These are phyloP conservation scores for Telopea speciosissima DNA, from an alignment of 177 flowering plant species.

Conservation along the genomic window DNA sequence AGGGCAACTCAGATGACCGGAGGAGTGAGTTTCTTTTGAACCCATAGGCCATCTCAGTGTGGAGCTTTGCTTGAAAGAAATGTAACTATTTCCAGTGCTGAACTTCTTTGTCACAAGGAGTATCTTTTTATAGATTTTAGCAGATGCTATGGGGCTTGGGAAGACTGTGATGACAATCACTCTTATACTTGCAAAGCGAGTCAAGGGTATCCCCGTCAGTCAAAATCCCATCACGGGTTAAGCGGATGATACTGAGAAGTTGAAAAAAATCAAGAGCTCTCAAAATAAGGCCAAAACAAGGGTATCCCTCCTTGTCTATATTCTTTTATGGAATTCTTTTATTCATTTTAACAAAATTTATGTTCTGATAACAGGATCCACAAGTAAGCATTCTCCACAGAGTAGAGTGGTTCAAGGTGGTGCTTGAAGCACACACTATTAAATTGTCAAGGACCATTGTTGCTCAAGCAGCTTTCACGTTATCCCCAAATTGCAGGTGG, in stretches of 20 bases:
- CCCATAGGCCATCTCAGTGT: constrained; percentile 55
- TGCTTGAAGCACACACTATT: constrained; percentile 76
- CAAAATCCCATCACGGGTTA: constrained; percentile 8
- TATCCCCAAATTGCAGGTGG: constrained; percentile 67
- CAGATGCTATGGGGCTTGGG: constrained; percentile 91
- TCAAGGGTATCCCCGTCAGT: constrained; percentile 31
- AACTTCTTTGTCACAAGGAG: neutral
- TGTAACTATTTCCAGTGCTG: neutral
- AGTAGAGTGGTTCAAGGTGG: constrained; percentile 67
- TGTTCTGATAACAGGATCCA: constrained; percentile 34
- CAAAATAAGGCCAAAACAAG: constrained; percentile 17
- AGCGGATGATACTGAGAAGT: constrained; percentile 14
- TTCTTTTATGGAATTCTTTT: too few species aligned
- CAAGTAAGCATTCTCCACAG: constrained; percentile 49
- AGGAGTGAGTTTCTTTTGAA: too few species aligned
- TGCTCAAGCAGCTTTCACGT: constrained; percentile 57
- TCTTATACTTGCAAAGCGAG: constrained; percentile 45
- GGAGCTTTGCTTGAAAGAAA: neutral
- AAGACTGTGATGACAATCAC: constrained; percentile 89
- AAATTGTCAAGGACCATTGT: constrained; percentile 48
- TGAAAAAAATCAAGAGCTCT: constrained; percentile 9
- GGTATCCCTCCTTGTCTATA: constrained; percentile 78
- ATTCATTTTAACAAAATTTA: neutral
- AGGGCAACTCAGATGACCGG: too few species aligned
- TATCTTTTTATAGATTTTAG: constrained; percentile 44